These are phyloP conservation scores for Thymus mandschuricus DNA, from an alignment of 257 asterid species.

Conservation along the genomic window DNA sequence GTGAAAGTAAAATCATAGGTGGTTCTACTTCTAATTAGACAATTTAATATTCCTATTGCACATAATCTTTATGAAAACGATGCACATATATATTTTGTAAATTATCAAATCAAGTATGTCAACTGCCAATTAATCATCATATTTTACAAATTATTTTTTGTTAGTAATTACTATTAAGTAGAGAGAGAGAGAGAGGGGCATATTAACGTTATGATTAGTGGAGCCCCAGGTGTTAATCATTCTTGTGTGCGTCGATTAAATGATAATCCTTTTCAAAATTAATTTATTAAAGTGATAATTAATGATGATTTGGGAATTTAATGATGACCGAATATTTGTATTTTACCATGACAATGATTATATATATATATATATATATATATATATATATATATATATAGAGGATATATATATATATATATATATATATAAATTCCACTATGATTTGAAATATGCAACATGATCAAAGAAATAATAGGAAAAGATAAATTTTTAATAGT, in stretches of 20 bases:
- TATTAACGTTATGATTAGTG: constrained; percentile 36
- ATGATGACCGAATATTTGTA: constrained; percentile 10
- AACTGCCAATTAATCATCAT: constrained; percentile 30
- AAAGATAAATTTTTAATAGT: too few relatives aligned
- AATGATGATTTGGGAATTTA: constrained; percentile 44
- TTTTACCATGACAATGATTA: too few relatives aligned
- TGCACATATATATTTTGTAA: not conserved
- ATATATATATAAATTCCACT: too few relatives aligned
- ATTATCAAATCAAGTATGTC: constrained; percentile 15
- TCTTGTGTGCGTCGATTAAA: constrained; percentile 32
- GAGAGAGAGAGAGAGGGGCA: constrained; percentile 13
- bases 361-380: too few relatives aligned
- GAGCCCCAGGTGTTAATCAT: constrained; percentile 49
- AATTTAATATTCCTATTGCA: not conserved
- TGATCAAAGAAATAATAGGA: too few relatives aligned
- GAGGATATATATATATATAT: too few relatives aligned
- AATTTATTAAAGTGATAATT: constrained; percentile 25
- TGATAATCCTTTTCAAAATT: constrained; percentile 25
- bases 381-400: too few relatives aligned
- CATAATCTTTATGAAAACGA: constrained; percentile 24
- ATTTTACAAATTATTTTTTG: constrained; percentile 19
- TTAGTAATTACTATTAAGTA: constrained; percentile 24
- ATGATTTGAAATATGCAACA: too few relatives aligned
- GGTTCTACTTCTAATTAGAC: not conserved
- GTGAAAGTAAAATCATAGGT: not conserved